Evolutionary conservation across 1,139 yeast species (phyloP).

Genomic region (Saccharomycopsis hybrid): DNA sequence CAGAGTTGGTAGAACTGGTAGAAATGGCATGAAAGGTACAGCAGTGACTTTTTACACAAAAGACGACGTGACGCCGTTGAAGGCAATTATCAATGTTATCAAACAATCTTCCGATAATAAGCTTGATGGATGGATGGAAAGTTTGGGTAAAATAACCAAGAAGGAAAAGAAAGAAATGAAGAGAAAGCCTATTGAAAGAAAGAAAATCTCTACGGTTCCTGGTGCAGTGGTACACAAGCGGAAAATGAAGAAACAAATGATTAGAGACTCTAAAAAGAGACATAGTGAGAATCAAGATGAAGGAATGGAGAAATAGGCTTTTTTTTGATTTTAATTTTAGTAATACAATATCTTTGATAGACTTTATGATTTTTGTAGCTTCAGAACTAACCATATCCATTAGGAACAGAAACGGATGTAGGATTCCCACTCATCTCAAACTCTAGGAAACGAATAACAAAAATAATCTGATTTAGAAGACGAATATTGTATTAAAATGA

Average conservation of each 20-base stretch:
- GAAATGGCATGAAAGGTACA: constrained; percentile 82
- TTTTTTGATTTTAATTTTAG: too few relatives aligned
- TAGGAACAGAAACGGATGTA: too few relatives aligned
- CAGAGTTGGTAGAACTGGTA: constrained; percentile 97
- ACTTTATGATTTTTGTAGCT: too few relatives aligned
- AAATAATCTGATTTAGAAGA: too few relatives aligned
- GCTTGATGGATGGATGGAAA: constrained; percentile 76
- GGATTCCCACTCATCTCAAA: too few relatives aligned
- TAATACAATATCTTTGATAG: too few relatives aligned
- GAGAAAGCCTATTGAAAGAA: constrained; percentile 56
- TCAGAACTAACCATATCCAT: too few relatives aligned
- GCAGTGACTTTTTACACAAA: constrained; percentile 93
- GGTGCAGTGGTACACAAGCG: constrained; percentile 58
- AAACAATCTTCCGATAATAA: constrained; percentile 70
- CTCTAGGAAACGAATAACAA: too few relatives aligned
- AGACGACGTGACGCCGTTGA: constrained; percentile 70
- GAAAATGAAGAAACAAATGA: constrained; percentile 62
- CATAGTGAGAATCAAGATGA: too few relatives aligned
- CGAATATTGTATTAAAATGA: too few relatives aligned
- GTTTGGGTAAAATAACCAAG: constrained; percentile 61
- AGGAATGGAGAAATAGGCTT: too few relatives aligned
- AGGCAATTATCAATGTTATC: constrained; percentile 90
- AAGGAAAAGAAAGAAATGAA: constrained; percentile 61
- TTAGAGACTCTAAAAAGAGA: constrained; percentile 64
- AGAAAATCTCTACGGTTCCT: constrained; percentile 84